A percentile compares a stretch with the other conserved stretches of the same genome.
Evolutionary conservation across 2,329 filamentous ascomycete species (phyloP).

Genomic region (Xylaria polymorpha): DNA sequence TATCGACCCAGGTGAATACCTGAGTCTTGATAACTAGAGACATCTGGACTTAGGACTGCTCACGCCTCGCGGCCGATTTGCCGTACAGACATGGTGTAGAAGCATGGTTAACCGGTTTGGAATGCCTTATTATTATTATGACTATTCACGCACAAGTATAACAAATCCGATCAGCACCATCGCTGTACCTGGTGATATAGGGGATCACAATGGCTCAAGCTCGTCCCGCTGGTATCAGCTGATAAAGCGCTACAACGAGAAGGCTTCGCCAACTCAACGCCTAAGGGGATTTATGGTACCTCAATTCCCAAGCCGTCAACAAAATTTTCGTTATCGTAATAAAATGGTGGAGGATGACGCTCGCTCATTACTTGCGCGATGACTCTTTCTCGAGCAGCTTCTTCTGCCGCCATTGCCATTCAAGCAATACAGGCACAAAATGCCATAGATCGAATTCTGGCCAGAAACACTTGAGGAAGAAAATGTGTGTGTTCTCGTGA

Average conservation of each 20-base stretch:
- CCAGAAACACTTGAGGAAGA: slow-evolving; percentile 93
- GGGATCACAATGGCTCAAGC: slow-evolving; percentile 12
- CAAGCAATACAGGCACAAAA: slow-evolving; percentile 90
- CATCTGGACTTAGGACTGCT: not conserved
- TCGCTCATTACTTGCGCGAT: slow-evolving; percentile 48
- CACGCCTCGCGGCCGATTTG: not conserved
- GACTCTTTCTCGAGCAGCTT: slow-evolving; percentile 67
- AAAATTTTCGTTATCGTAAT: slow-evolving; percentile 1
- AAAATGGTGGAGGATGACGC: not conserved
- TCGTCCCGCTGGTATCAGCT: not conserved
- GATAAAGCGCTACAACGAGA: not conserved
- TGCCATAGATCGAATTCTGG: slow-evolving; percentile 95
- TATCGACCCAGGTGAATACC: not conserved
- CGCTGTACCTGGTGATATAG: slow-evolving; percentile 8
- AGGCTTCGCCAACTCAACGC: not conserved
- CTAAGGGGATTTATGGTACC: slow-evolving; percentile 1
- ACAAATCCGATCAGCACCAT: slow-evolving; percentile 11
- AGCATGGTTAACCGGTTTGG: not conserved
- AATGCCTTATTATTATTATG: not conserved
- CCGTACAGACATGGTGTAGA: not conserved
- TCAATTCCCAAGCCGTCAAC: slow-evolving; percentile 11
- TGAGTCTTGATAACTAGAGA: not conserved
- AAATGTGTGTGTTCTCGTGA: slow-evolving; percentile 90
- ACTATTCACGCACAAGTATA: not conserved
- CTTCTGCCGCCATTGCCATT: slow-evolving; percentile 82